Evolutionary conservation across 805 yeast genomes (phyloP), one percentile per base, ranked within the genome.

Genomic region (Starmerella scarabaei): DNA sequence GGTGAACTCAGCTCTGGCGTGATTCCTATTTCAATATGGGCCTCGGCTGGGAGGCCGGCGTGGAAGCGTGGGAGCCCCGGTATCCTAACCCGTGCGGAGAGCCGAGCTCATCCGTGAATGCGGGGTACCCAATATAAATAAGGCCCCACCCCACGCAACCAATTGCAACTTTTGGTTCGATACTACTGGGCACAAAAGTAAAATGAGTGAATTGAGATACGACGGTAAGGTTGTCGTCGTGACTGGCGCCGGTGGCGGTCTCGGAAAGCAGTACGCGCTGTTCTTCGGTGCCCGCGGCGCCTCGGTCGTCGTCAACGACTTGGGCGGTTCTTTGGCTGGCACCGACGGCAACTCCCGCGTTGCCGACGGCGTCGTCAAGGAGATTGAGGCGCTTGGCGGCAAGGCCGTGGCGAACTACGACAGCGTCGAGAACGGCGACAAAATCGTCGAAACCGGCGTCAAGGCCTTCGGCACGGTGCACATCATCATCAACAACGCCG

Each of bases 171-270:
- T n/a, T n/a, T n/a, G n/a, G n/a, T n/a, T n/a, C n/a, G n/a, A n/a
- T n/a, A n/a, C n/a, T n/a, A n/a, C n/a, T n/a, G n/a, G n/a, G n/a
- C n/a, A n/a, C n/a, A n/a, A n/a, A 23, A 23, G 11, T 16, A 50
- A 48, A 51, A 33, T 43, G 17, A 45, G 48, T 11, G 18, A 46
- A 12, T 57, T 77, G 20, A 56, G 67, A 28, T 83, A 78, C 55
- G 79, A 82, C 54, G 84, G 77, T 53, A 78, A 80, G 59, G 96
- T 88, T 33, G 96, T 88, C 26, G 75, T 88, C 42, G 76, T 88
- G 58, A 88, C 96, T 36, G 98, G 98, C 26, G 91, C 96, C 35
- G 98, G 98, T 49, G 97, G 96, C 51, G 98, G 97, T 16, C 71
- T 88, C 33, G 98, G 98, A 19, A 80, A 71, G 53, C 75, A 75